Conservation (phyloP, 257 asterid species). For the Solanum paucissectum region DNA sequence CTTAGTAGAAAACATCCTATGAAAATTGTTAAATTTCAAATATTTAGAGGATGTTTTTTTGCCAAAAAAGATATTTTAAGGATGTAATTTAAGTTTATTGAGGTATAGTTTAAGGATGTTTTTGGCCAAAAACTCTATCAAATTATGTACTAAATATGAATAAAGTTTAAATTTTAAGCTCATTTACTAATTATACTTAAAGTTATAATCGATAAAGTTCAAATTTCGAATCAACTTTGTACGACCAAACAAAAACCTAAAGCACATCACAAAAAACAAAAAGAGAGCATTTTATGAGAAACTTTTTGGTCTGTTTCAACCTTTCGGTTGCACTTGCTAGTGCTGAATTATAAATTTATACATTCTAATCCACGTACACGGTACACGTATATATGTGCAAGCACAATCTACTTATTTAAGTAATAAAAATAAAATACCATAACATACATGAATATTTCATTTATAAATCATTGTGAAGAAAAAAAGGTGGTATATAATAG, state of each 20-base stretch:
- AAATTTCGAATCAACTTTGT: background rate
- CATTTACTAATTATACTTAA: background rate
- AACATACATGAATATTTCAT: background rate
- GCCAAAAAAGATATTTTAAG: no score
- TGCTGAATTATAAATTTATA: background rate
- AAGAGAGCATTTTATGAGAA: background rate
- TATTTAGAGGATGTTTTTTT: no score
- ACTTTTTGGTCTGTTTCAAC: background rate
- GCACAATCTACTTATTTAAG: background rate
- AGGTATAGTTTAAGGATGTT: no score
- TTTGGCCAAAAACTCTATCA: no score
- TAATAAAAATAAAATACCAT: no score
- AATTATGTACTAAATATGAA: background rate
- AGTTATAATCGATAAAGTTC: background rate
- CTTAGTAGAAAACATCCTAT: no score
- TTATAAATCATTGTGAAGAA: background rate
- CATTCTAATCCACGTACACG: no score
- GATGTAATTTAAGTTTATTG: no score
- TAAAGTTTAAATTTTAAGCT: background rate
- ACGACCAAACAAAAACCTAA: background rate
- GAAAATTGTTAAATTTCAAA: no score
- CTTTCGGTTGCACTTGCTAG: background rate
- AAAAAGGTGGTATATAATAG: background rate
- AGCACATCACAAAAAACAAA: background rate
- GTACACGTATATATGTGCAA: background rate